A percentile compares a stretch with the other conserved stretches of the same genome.
Conservation (phyloP, 208 protist genomes). For the Tritrichomonas foetus region DNA sequence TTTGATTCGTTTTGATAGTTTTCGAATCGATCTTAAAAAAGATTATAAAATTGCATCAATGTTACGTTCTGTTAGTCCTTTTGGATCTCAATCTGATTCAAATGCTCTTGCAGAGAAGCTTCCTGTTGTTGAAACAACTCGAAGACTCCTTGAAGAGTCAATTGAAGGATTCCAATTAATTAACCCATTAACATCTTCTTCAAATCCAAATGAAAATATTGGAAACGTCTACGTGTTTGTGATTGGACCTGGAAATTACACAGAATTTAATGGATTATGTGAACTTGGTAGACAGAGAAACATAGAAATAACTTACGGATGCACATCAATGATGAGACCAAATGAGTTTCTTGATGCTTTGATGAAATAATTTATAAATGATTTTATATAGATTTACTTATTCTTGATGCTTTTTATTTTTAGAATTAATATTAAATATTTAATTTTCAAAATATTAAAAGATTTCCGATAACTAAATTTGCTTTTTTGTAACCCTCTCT, state of each 20-base stretch:
- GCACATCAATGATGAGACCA: background rate
- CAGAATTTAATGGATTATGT: background rate
- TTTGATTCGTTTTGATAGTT: background rate
- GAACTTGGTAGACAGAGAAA: background rate
- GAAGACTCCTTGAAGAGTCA: background rate
- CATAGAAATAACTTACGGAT: background rate
- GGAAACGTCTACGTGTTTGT: conserved; percentile 14
- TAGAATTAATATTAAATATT: background rate
- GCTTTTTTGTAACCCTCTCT: no score
- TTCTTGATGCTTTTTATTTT: background rate
- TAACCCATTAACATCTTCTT: background rate
- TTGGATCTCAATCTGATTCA: background rate
- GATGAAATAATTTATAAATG: background rate
- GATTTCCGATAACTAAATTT: no score
- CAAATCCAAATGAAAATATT: background rate
- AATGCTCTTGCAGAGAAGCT: background rate
- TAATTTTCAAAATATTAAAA: no score
- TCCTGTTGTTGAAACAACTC: background rate
- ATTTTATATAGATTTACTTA: background rate
- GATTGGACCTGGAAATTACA: conserved; percentile 14
- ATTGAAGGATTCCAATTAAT: background rate
- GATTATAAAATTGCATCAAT: background rate
- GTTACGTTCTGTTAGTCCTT: background rate
- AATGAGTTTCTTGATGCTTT: background rate
- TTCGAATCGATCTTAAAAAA: background rate